Evolutionary conservation across 2,329 filamentous ascomycete species (phyloP).

Genomic region (Colletotrichum neosansevieriae): DNA sequence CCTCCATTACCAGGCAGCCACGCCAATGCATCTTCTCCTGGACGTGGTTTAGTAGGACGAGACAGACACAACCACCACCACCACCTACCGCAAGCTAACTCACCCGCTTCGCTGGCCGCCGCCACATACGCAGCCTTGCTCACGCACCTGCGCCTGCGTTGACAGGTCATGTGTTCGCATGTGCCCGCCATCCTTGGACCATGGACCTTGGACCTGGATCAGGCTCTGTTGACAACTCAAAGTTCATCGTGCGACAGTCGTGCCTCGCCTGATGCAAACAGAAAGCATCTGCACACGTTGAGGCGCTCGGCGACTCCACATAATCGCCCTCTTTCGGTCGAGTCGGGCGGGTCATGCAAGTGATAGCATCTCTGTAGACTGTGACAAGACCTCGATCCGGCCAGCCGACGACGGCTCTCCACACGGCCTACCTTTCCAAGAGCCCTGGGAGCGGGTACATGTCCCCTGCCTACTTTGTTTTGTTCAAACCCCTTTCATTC

Average conservation of each 20-base stretch:
- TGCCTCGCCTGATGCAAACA: conserved; percentile 14
- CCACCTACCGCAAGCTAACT: background rate
- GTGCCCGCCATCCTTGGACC: background rate
- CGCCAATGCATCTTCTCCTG: conserved; percentile 21
- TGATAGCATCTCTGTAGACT: background rate
- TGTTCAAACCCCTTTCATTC: background rate
- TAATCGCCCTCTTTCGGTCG: conserved; percentile 12
- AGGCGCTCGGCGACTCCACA: conserved; percentile 1
- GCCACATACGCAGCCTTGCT: background rate
- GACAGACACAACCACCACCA: background rate
- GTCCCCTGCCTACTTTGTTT: background rate
- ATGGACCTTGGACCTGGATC: background rate
- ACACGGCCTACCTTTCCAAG: background rate
- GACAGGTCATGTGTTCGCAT: conserved; percentile 20
- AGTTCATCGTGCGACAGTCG: background rate
- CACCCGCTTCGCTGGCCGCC: background rate
- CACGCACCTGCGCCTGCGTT: conserved; percentile 10
- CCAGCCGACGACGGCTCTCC: conserved; percentile 11
- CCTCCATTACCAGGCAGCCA: conserved; percentile 18
- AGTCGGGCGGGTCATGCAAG: background rate
- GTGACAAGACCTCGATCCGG: conserved; percentile 15
- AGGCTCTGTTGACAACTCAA: background rate
- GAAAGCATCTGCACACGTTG: conserved; percentile 5
- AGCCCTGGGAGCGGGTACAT: background rate
- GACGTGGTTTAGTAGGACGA: background rate